phyloP scores from a whole-genome alignment of 2,329 filamentous ascomycete genomes.

The Purpureocillium lavendulum region DNA sequence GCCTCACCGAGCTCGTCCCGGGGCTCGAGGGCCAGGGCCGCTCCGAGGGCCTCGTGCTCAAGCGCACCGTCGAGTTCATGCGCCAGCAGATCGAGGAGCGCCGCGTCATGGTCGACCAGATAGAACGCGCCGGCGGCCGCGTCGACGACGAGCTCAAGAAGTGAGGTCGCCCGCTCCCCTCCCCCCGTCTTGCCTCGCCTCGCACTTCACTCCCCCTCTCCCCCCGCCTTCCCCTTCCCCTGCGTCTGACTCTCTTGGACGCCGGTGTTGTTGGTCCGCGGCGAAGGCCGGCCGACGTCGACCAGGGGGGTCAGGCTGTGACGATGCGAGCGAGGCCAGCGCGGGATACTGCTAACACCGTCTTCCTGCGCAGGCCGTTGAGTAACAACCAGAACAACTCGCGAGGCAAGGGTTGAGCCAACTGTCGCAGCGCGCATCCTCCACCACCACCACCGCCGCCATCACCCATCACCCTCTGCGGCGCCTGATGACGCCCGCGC shows the following conservation, averaged over 20 bases:
- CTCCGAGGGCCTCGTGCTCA: conserved; percentile 78
- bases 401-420: not conserved
- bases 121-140: conserved; percentile 50
- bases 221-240: too few relatives aligned
- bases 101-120: conserved; percentile 45
- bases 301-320: too few relatives aligned
- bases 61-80: conserved; percentile 60
- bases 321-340: too few relatives aligned
- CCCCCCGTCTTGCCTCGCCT: too few relatives aligned
- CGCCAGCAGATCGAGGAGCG: conserved; percentile 51
- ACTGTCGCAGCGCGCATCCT: not conserved
- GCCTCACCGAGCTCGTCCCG: conserved; percentile 70
- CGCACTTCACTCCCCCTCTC: too few relatives aligned
- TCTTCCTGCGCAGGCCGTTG: not conserved
- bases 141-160: conserved; percentile 40
- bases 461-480: too few relatives aligned
- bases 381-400: not conserved
- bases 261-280: too few relatives aligned
- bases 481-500: too few relatives aligned
- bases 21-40: conserved; percentile 75
- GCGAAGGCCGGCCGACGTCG: too few relatives aligned
- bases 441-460: too few relatives aligned
- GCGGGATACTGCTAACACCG: too few relatives aligned
- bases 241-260: too few relatives aligned
- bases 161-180: conserved; percentile 22